Evolutionary conservation across 306 rosid species (phyloP), one percentile per base, ranked within the genome.

Genomic region (Cucumis melo): DNA sequence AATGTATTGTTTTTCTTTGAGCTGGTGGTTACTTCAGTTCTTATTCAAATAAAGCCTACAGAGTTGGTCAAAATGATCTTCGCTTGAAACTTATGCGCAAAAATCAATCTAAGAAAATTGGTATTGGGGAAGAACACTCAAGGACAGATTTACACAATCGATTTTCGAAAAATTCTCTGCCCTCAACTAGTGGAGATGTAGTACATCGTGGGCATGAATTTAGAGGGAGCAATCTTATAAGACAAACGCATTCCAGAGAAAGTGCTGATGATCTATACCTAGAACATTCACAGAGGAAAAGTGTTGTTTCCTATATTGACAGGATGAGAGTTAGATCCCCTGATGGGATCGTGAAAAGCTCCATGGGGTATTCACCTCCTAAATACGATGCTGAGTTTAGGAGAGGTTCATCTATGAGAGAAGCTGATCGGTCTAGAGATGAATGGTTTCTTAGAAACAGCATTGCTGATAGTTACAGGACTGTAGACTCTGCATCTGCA

Each of bases 1-100:
- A 9, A 8, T 50, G 7, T 78, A 9, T 55, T 38, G 27, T 68
- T 73, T 71, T 57, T 74, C 29, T 63, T 39, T 5, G 42, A 67
- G 34, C 48, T 75, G 76, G 72, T 50, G 38, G 76, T 78, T 77
- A 78, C 80, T 60, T 61, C 42, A 74, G 71, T 75, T 36, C 44
- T 78, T 32, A 77, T 19, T 76, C 75, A 61, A 75, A 76, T 77
- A 48, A 78, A 89, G 87, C 64, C 76, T 75, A 54, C 76, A 78
- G 60, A 85, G 81, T 85, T 65, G 77, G 50, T 82, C 83, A 65
- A 46, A 78, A 84, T 68, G 93, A 89, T 80, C 93, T 89, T 74
- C 84, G 91, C 55, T 79, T 85, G 83, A 87, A 87, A 67, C 84
- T 87, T 73, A 68, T 84, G 80, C 80, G 72, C 78, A 87, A 83